A percentile compares a stretch with the other conserved stretches of the same genome.
Evolutionary conservation across 2,329 filamentous ascomycete species (phyloP).

Genomic region (Sphaerostilbella broomeana): DNA sequence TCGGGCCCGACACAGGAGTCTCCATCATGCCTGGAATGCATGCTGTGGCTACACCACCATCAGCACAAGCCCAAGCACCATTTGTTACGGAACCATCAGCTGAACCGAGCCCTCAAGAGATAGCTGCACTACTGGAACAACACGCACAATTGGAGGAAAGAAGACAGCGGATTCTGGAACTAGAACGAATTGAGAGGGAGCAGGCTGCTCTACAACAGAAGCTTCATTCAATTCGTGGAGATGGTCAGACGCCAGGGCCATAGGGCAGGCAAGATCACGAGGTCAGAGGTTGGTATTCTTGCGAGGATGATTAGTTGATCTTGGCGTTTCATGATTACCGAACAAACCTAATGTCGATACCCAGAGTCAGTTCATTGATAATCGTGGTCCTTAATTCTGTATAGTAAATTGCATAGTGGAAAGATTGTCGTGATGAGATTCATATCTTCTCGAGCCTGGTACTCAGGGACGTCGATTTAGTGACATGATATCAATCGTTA

Average conservation of each 20-base stretch:
- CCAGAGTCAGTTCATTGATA: too few species aligned
- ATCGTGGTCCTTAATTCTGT: too few species aligned
- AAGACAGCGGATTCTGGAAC: constrained; percentile 5
- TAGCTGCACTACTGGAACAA: constrained; percentile 1
- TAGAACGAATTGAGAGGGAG: constrained; percentile 7
- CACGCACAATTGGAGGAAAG: constrained; percentile 5
- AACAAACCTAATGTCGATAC: too few species aligned
- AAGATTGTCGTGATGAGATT: too few species aligned
- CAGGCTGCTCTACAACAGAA: constrained; percentile 3
- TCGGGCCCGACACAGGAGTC: constrained; percentile 1
- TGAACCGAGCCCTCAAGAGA: constrained; percentile 3
- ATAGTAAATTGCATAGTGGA: too few species aligned
- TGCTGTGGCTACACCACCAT: neutral
- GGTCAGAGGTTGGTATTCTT: too few species aligned
- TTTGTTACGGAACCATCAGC: neutral
- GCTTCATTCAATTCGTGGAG: neutral
- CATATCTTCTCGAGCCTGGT: too few species aligned
- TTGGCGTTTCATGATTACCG: too few species aligned
- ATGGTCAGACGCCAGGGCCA: neutral
- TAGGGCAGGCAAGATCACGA: neutral
- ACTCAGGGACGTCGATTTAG: too few species aligned
- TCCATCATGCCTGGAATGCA: constrained; percentile 1
- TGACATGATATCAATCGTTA: too few species aligned
- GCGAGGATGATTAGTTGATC: too few species aligned
- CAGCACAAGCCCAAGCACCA: too few species aligned